These are phyloP conservation scores for Geotrichum reessii DNA, from an alignment of 1,139 yeast species.

Conservation along the genomic window DNA sequence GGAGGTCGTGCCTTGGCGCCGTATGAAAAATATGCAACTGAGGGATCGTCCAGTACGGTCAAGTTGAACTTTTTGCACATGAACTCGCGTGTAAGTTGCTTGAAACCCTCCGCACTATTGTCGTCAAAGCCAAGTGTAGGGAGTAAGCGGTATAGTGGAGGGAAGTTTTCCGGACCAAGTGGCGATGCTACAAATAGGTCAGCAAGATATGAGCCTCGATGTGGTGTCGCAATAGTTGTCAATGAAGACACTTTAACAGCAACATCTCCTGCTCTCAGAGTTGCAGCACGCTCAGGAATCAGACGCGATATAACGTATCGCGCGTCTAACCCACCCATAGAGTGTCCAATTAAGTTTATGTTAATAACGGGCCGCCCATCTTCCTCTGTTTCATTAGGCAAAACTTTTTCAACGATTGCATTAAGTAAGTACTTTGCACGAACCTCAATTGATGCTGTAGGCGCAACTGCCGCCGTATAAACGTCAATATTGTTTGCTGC, in stretches of 20 bases:
- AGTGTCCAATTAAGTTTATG: constrained; percentile 77
- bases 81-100: constrained; percentile 49
- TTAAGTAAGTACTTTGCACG: constrained; percentile 57
- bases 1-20: constrained; percentile 68
- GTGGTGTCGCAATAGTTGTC: constrained; percentile 86
- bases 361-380: constrained; percentile 18
- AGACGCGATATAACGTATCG: constrained; percentile 63
- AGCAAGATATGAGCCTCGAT: constrained; percentile 79
- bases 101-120: constrained; percentile 27
- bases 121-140: constrained; percentile 17
- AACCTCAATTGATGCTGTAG: constrained; percentile 68
- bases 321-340: constrained; percentile 91
- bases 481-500: constrained; percentile 61
- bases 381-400: constrained; percentile 22
- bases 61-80: constrained; percentile 50
- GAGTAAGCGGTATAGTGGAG: constrained; percentile 10
- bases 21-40: constrained; percentile 70
- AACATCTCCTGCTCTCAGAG: not conserved
- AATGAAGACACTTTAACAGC: constrained; percentile 43
- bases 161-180: constrained; percentile 13
- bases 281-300: constrained; percentile 33
- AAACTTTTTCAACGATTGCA: constrained; percentile 46
- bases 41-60: constrained; percentile 48
- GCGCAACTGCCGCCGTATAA: constrained; percentile 71
- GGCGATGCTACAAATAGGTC: constrained; percentile 49